These are phyloP conservation scores for Cladosporium halotolerans DNA, from an alignment of 2,329 filamentous ascomycete species.

Conservation along the genomic window DNA sequence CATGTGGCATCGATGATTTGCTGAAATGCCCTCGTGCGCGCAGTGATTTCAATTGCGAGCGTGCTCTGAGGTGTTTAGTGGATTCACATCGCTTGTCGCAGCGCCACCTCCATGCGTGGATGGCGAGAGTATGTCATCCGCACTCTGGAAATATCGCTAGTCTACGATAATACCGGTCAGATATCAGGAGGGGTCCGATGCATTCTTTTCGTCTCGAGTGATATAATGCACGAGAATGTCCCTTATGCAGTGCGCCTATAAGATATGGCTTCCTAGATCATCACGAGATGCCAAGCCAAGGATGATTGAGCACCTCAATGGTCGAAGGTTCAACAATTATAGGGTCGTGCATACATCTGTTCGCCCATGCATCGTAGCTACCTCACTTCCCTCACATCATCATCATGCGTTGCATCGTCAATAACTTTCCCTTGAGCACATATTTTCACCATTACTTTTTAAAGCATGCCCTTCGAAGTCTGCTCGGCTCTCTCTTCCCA, in stretches of 20 bases:
- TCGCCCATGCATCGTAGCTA: no score
- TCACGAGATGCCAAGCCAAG: no score
- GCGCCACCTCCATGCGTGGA: no score
- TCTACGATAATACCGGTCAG: no score
- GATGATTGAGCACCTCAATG: background rate
- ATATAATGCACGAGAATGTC: background rate
- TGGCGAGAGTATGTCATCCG: no score
- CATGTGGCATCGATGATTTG: background rate
- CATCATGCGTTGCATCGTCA: constrained; percentile 5
- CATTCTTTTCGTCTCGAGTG: background rate
- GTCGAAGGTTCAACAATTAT: background rate
- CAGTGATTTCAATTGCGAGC: no score
- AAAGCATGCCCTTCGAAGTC: constrained; percentile 78
- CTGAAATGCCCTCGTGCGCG: background rate
- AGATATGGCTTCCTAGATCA: no score
- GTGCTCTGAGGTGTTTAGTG: no score
- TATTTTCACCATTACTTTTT: background rate
- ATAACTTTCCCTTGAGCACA: background rate
- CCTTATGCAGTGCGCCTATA: no score
- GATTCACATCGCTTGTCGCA: no score
- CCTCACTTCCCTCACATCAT: background rate
- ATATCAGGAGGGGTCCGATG: background rate
- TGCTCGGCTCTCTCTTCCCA: constrained; percentile 96
- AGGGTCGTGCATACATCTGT: background rate
- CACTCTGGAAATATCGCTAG: no score